phyloP scores from a whole-genome alignment of 768 basidiomycete genomes.

The Leccinum rimulosum region DNA sequence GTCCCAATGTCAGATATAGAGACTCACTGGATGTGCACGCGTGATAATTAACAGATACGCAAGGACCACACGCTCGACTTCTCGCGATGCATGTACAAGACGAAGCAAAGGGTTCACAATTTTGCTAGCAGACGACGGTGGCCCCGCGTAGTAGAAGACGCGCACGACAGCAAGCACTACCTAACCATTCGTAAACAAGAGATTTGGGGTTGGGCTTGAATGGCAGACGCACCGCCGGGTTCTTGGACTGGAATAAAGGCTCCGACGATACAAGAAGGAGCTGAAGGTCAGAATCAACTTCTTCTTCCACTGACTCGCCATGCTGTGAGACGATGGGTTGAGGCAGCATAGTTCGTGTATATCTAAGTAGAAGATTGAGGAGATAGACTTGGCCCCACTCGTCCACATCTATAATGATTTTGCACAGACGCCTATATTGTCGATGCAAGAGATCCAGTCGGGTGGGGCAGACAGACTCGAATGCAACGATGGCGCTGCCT shows the following conservation, averaged over 20 bases:
- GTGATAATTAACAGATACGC: slow-evolving; percentile 69
- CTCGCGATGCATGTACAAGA: slow-evolving; percentile 64
- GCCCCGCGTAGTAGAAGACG: slow-evolving; percentile 70
- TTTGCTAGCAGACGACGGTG: slow-evolving; percentile 51
- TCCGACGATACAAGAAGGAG: slow-evolving; percentile 70
- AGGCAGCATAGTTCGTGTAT: slow-evolving; percentile 81
- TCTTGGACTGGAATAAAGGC: slow-evolving; percentile 80
- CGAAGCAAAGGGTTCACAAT: slow-evolving; percentile 73
- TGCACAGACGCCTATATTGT: slow-evolving; percentile 83
- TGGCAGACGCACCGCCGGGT: slow-evolving; percentile 68
- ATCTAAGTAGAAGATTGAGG: slow-evolving; percentile 74
- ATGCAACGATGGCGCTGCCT: slow-evolving; percentile 83
- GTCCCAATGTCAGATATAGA: background rate
- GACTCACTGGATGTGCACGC: slow-evolving; percentile 61
- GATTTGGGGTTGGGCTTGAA: background rate
- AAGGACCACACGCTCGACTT: slow-evolving; percentile 73
- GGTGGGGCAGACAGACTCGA: slow-evolving; percentile 83
- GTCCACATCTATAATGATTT: slow-evolving; percentile 84
- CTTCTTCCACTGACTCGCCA: slow-evolving; percentile 40
- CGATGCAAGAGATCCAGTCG: slow-evolving; percentile 84
- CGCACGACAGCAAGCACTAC: slow-evolving; percentile 77
- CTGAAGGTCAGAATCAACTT: slow-evolving; percentile 75
- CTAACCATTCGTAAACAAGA: slow-evolving; percentile 35
- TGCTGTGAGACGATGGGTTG: slow-evolving; percentile 45
- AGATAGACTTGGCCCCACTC: slow-evolving; percentile 94